A percentile compares a stretch with the other conserved stretches of the same genome.
These are phyloP conservation scores for Coemansia sp. DNA, from an alignment of 192 early-diverging fungal genomes.

Conservation along the genomic window DNA sequence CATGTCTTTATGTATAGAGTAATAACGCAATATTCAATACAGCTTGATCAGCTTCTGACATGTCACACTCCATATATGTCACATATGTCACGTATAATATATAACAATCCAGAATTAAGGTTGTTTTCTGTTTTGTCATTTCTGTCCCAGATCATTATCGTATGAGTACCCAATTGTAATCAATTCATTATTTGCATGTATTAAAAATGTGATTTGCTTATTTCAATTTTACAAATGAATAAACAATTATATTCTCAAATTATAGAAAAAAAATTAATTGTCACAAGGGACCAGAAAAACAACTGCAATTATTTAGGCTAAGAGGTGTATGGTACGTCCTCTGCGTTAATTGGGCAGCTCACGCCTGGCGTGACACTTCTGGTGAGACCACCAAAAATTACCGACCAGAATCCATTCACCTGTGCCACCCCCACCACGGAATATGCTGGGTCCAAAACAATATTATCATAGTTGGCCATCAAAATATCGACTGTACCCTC, in stretches of 20 bases:
- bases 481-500: constrained; percentile 15
- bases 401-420: constrained; percentile 44
- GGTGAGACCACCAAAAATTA: constrained; percentile 31
- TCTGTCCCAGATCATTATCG: neutral
- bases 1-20: neutral
- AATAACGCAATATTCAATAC: neutral
- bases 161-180: neutral
- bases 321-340: constrained; percentile 22
- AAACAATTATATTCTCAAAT: neutral
- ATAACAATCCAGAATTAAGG: too few species aligned
- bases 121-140: too few species aligned
- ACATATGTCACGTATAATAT: neutral
- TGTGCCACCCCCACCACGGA: constrained; percentile 42
- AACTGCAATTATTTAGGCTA: neutral
- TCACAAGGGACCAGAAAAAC: neutral
- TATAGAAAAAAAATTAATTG: neutral
- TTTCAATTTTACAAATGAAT: neutral
- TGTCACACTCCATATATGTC: neutral
- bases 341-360: constrained; percentile 24
- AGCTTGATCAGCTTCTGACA: neutral
- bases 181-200: neutral
- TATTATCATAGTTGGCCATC: constrained; percentile 13
- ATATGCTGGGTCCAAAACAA: constrained; percentile 20
- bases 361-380: neutral
- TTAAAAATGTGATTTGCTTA: neutral